phyloP scores from a whole-genome alignment of 352 stramenopile species.

The Halophytophthora batemanensis region DNA sequence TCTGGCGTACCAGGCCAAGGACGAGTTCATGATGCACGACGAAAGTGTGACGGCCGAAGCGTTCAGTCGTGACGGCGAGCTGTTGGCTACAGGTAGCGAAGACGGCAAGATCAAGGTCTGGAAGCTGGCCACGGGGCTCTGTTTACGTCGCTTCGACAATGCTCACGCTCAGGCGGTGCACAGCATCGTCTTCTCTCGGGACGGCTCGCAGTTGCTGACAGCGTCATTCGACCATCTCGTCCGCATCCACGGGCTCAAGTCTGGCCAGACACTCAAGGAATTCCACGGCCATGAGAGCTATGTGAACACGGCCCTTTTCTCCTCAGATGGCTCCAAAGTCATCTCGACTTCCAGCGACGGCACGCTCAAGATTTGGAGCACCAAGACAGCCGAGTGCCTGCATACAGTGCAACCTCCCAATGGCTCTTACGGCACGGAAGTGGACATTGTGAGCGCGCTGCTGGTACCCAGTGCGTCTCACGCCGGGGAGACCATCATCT shows the following conservation, averaged over 20 bases:
- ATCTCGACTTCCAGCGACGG: slow-evolving; percentile 90
- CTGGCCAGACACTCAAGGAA: slow-evolving; percentile 91
- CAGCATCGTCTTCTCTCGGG: slow-evolving; percentile 87
- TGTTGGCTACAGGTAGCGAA: slow-evolving; percentile 87
- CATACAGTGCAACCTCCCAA: slow-evolving; percentile 67
- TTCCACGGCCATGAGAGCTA: slow-evolving; percentile 92
- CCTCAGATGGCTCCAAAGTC: slow-evolving; percentile 60
- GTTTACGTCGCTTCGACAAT: slow-evolving; percentile 86
- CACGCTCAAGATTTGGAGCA: slow-evolving; percentile 90
- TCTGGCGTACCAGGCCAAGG: slow-evolving; percentile 91
- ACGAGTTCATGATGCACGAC: slow-evolving; percentile 94
- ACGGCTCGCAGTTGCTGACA: slow-evolving; percentile 90
- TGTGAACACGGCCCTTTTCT: slow-evolving; percentile 89
- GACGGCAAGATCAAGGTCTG: slow-evolving; percentile 91
- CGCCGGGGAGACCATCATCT: slow-evolving; percentile 63
- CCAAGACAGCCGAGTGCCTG: slow-evolving; percentile 80
- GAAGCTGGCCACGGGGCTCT: slow-evolving; percentile 89
- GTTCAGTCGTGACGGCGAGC: slow-evolving; percentile 82
- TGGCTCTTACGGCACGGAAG: slow-evolving; percentile 45
- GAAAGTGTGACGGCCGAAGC: slow-evolving; percentile 81
- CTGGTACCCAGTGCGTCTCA: slow-evolving; percentile 51
- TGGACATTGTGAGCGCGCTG: slow-evolving; percentile 74
- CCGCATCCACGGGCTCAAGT: slow-evolving; percentile 93
- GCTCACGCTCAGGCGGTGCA: slow-evolving; percentile 81
- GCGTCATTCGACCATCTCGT: slow-evolving; percentile 87